phyloP scores from a whole-genome alignment of 208 protist genomes.

The Acanthamoeba sp. region DNA sequence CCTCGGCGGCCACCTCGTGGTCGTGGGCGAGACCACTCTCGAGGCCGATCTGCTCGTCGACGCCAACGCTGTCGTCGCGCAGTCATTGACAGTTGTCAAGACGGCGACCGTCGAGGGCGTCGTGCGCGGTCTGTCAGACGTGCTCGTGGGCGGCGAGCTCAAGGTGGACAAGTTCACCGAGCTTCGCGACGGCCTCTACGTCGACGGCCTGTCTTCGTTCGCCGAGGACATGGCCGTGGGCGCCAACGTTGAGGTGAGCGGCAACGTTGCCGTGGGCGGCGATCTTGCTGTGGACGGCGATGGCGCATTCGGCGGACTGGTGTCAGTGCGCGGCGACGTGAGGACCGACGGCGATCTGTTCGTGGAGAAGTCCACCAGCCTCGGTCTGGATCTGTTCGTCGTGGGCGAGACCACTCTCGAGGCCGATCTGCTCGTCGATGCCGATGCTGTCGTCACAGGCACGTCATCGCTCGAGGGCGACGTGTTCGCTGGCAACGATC shows the following conservation, averaged over 20 bases:
- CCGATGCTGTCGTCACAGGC: not conserved
- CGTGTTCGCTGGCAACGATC: not conserved
- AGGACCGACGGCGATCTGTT: too few relatives aligned
- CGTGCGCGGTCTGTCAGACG: not conserved
- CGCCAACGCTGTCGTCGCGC: not conserved
- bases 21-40: not conserved
- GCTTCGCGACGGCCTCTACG: conserved; percentile 32
- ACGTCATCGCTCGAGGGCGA: not conserved
- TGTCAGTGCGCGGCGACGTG: not conserved
- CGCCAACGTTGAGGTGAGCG: not conserved
- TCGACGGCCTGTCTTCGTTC: conserved; percentile 21
- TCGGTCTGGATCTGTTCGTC: not conserved
- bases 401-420: not conserved
- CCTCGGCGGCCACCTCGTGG: not conserved
- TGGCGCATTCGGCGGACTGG: not conserved
- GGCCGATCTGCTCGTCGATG: not conserved
- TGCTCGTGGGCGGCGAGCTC: not conserved
- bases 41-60: not conserved
- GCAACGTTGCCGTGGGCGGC: not conserved
- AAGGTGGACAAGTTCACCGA: conserved; percentile 66
- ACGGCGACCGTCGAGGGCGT: not conserved
- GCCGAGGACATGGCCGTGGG: conserved; percentile 5
- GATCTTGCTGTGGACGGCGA: not conserved
- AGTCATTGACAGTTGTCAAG: too few relatives aligned
- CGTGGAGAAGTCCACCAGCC: not conserved